phyloP scores from a whole-genome alignment of 176 grass and related monocot genomes.

The Zoysia japonica region DNA sequence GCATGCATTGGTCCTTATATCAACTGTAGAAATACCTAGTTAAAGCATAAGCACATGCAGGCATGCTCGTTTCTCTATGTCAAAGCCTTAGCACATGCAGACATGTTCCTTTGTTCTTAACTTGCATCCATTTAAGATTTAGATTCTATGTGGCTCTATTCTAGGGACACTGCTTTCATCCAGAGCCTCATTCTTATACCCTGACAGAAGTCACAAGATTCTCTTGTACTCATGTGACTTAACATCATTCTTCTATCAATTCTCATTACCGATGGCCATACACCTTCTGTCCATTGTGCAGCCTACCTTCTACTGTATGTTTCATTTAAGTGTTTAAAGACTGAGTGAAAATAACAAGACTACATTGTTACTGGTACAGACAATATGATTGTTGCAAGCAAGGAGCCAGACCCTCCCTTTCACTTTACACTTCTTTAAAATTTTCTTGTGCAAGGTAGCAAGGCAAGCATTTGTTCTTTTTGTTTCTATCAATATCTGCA shows the following conservation, averaged over 20 bases:
- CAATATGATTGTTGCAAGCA: conserved; percentile 53
- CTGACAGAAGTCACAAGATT: conserved; percentile 42
- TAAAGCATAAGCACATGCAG: conserved; percentile 38
- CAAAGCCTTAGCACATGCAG: conserved; percentile 19
- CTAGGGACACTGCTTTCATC: conserved; percentile 15
- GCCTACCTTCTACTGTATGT: not conserved
- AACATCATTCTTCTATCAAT: conserved; percentile 23
- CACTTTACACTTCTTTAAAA: conserved; percentile 55
- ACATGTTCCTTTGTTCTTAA: conserved; percentile 33
- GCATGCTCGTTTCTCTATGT: conserved; percentile 12
- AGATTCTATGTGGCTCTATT: conserved; percentile 27
- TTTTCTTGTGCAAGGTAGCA: conserved; percentile 51
- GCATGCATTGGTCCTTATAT: conserved; percentile 2
- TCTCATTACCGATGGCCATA: not conserved
- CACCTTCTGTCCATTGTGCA: conserved; percentile 11
- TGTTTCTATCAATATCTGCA: conserved; percentile 54
- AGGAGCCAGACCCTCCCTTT: conserved; percentile 68
- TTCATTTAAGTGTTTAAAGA: conserved; percentile 23
- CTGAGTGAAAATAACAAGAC: conserved; percentile 10
- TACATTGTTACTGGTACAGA: conserved; percentile 33
- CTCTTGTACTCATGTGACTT: conserved; percentile 20
- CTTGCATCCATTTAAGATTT: conserved; percentile 23
- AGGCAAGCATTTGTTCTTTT: conserved; percentile 63
- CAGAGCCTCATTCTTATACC: conserved; percentile 42
- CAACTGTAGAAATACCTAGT: conserved; percentile 17